phyloP scores from a whole-genome alignment of 495 filamentous ascomycete species.

The Penicillium canescens region DNA sequence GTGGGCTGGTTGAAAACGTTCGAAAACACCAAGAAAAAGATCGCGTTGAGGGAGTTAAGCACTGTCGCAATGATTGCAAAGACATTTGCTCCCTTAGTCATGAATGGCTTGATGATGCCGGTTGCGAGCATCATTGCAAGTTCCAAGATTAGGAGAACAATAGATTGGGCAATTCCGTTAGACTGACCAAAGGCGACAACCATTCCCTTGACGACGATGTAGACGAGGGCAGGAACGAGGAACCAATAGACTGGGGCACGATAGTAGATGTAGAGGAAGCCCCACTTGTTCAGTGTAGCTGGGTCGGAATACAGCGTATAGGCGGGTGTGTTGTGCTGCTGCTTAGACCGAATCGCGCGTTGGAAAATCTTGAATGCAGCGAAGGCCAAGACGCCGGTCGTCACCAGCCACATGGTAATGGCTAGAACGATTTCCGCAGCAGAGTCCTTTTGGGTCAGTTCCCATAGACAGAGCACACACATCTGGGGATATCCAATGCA shows the following conservation, averaged over 20 bases:
- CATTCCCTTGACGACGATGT: constrained; percentile 82
- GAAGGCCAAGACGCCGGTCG: constrained; percentile 73
- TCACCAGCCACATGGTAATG: constrained; percentile 85
- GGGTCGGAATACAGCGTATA: constrained; percentile 98
- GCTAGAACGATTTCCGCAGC: constrained; percentile 84
- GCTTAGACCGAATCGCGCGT: constrained; percentile 79
- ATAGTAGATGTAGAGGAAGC: constrained; percentile 96
- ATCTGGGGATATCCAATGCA: constrained; percentile 94
- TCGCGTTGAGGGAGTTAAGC: constrained; percentile 86
- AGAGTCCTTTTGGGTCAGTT: constrained; percentile 81
- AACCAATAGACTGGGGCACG: constrained; percentile 95
- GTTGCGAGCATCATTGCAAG: constrained; percentile 73
- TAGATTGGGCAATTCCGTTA: constrained; percentile 69
- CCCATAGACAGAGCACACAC: constrained; percentile 89
- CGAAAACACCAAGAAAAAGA: constrained; percentile 81
- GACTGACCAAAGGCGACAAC: constrained; percentile 83
- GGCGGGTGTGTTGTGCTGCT: constrained; percentile 90
- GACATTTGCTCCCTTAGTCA: constrained; percentile 96
- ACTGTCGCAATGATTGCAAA: constrained; percentile 90
- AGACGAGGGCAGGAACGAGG: constrained; percentile 75
- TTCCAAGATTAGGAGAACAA: constrained; percentile 84
- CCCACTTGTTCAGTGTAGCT: constrained; percentile 92
- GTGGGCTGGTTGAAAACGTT: constrained; percentile 78
- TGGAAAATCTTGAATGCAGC: constrained; percentile 85
- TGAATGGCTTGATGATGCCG: constrained; percentile 83